Percentiles rank a stretch among this genome's conserved stretches.
Conservation (phyloP, 768 basidiomycete species). For the Trametes maxima region DNA sequence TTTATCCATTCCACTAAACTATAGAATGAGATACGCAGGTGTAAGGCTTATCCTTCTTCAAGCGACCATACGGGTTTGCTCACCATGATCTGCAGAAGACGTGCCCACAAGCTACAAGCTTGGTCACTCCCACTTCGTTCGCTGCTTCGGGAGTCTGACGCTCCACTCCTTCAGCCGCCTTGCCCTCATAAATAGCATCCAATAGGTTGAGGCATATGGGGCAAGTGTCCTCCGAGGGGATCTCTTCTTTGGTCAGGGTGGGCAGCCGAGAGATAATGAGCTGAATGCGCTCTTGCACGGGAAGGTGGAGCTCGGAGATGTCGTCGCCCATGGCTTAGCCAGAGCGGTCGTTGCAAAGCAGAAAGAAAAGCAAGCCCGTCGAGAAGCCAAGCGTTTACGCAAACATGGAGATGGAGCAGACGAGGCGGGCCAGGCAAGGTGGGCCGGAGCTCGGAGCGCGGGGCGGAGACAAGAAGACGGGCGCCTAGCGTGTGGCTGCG, state of each 20-base stretch:
- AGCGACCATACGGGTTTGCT: constrained; percentile 22
- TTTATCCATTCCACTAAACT: constrained; percentile 72
- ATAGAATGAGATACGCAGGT: constrained; percentile 42
- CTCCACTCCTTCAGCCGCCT: constrained; percentile 18
- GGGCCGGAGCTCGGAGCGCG: background rate
- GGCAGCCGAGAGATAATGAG: constrained; percentile 49
- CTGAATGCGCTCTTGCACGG: constrained; percentile 35
- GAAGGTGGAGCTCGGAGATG: constrained; percentile 21
- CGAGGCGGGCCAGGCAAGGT: background rate
- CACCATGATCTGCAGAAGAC: constrained; percentile 71
- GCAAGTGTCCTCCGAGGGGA: constrained; percentile 57
- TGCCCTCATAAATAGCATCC: constrained; percentile 35
- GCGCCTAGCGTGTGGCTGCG: background rate
- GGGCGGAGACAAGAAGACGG: background rate
- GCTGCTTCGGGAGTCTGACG: constrained; percentile 18
- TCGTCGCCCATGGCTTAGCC: constrained; percentile 18
- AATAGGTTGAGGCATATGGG: constrained; percentile 68
- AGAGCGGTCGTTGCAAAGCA: background rate
- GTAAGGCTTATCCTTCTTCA: background rate
- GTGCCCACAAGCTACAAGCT: constrained; percentile 61
- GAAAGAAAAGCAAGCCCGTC: background rate
- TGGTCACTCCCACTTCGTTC: constrained; percentile 50
- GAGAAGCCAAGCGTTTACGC: background rate
- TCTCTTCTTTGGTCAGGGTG: constrained; percentile 38
- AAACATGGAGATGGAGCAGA: background rate